phyloP scores from a whole-genome alignment of 2,329 filamentous ascomycete species.

The Fusarium liriodendri region DNA sequence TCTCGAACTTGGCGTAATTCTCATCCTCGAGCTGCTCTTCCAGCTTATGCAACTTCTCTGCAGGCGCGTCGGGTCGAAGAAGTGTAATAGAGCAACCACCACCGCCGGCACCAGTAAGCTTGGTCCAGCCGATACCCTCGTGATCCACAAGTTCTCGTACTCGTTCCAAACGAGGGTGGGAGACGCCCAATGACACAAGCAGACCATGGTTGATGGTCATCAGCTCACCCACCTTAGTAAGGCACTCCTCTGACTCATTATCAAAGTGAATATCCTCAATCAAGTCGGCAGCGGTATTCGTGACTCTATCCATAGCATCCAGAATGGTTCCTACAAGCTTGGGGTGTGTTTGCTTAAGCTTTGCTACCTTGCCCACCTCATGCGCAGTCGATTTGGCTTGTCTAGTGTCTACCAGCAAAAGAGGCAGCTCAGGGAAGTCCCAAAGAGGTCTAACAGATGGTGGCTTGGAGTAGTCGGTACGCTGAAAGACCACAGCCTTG shows the following conservation, averaged over 20 bases:
- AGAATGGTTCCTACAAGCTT: constrained; percentile 84
- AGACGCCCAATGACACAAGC: constrained; percentile 90
- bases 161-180: constrained; percentile 91
- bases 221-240: constrained; percentile 84
- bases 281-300: constrained; percentile 64
- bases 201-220: constrained; percentile 96
- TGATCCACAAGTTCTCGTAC: constrained; percentile 92
- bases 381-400: constrained; percentile 86
- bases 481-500: constrained; percentile 92
- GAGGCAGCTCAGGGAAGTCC: constrained; percentile 90
- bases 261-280: constrained; percentile 75
- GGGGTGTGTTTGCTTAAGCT: constrained; percentile 77
- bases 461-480: constrained; percentile 80
- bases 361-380: constrained; percentile 88
- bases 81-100: constrained; percentile 96
- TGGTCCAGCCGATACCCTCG: constrained; percentile 93
- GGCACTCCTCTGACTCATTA: constrained; percentile 67
- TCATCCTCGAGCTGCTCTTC: constrained; percentile 74
- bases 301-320: constrained; percentile 83
- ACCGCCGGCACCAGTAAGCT: constrained; percentile 94
- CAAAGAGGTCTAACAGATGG: constrained; percentile 81
- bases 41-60: constrained; percentile 69
- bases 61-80: constrained; percentile 73
- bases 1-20: constrained; percentile 87
- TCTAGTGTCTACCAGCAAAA: constrained; percentile 89